phyloP scores from a whole-genome alignment of 805 yeast genomes.

The Nakazawaea ambrosiae region DNA sequence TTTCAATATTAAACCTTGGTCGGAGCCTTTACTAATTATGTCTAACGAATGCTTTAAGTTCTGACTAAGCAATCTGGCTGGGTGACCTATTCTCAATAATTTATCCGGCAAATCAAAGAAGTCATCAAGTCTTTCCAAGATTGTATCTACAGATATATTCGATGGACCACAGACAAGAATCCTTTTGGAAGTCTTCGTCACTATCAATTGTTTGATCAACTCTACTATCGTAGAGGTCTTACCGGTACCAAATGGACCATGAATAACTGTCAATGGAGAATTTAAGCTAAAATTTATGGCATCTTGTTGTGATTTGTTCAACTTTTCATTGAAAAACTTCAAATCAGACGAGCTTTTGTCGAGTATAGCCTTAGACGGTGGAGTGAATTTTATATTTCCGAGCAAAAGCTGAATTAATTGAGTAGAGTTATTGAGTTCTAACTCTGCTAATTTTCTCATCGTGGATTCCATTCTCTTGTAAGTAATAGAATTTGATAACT shows the following conservation, averaged over 20 bases:
- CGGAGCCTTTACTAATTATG: conserved; percentile 51
- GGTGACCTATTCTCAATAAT: conserved; percentile 87
- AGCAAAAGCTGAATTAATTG: conserved; percentile 37
- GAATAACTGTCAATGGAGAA: conserved; percentile 48
- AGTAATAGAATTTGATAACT: conserved; percentile 61
- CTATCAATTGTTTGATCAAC: conserved; percentile 62
- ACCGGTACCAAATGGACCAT: conserved; percentile 84
- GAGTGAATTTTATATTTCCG: conserved; percentile 32
- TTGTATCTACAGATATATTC: conserved; percentile 86
- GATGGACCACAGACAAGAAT: conserved; percentile 92
- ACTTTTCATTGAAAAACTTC: conserved; percentile 32
- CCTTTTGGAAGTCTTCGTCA: conserved; percentile 26
- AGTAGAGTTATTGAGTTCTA: conserved; percentile 27
- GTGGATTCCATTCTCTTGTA: conserved; percentile 76
- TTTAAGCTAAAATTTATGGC: conserved; percentile 69
- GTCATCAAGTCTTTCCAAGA: conserved; percentile 62
- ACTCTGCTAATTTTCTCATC: conserved; percentile 55
- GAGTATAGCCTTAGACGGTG: conserved; percentile 17
- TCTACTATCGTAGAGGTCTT: conserved; percentile 84
- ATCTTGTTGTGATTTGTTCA: conserved; percentile 64
- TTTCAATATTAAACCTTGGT: conserved; percentile 50
- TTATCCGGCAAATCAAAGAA: conserved; percentile 32
- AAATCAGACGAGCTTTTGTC: conserved; percentile 11
- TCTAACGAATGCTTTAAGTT: conserved; percentile 73
- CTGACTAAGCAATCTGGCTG: conserved; percentile 67